Evolutionary conservation across 2,329 filamentous ascomycete genomes (phyloP), one percentile per base, ranked within the genome.

Genomic region (Paraphoma chrysanthemicola): DNA sequence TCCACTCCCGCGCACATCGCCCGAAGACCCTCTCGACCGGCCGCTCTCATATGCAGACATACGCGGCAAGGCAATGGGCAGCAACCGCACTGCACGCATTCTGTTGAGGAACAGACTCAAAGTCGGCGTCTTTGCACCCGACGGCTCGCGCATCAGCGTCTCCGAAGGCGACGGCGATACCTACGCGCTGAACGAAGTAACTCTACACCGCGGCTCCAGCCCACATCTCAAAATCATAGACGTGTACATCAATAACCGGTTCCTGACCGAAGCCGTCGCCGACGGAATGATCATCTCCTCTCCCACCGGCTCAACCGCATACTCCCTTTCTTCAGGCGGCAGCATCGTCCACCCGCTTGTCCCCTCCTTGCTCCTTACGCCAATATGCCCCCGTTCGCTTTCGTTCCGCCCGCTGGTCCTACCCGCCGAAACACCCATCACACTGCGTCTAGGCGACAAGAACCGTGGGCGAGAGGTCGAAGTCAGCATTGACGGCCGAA

Each of bases 231-330:
- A 93, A 38, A 89, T 97, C 63, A 91, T 99, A 64, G 92, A 96
- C 70, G 91, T 99, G 43, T 95, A 88, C 69, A 90, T 98, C 57
- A 93, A 93, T 67, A 90, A 91, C 33, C 88, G 92, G 52, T 96
- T 95, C 69, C 82, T 99, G 44, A 99, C 95, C 1, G 93, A 97
- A 75, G 94, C 92, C 0, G 93, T 96, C 11, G 94, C 93, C 1
- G 95, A 99, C 75, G 95, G 95, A 48, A 96, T 99, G 76, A 90
- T 98, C 44, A 88, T 98, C 56, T 93, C 90, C 61, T 97, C 94
- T 0, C 95, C 95, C 0, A 99, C 95, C 0, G 95, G 95, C 2
- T 96, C 91, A 41, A 99, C 95, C 0, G 95, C 95, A 0, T 99
- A 99, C 80, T 95, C 90, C 56, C 84, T 99, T n/a, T 95, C 90